phyloP scores from a whole-genome alignment of 2,329 filamentous ascomycete species.

The Phyllosticta ampelicida region DNA sequence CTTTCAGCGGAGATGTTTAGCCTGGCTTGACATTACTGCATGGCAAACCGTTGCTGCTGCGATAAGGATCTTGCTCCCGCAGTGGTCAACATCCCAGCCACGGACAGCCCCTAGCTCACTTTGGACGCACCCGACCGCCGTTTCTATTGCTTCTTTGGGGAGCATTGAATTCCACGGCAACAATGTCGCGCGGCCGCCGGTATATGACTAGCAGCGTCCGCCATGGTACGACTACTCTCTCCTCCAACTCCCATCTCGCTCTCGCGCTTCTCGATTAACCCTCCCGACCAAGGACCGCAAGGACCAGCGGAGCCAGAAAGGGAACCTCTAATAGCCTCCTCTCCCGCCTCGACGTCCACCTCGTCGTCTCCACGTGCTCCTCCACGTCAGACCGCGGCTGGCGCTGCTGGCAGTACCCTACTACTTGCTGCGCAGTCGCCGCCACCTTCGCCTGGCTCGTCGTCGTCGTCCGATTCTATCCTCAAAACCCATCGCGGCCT shows the following conservation, averaged over 20 bases:
- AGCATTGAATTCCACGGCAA: neutral
- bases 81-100: neutral
- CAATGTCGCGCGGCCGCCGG: neutral
- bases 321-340: constrained; percentile 1
- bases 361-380: neutral
- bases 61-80: neutral
- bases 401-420: neutral
- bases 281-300: neutral
- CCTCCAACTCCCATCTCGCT: neutral
- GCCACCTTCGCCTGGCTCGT: neutral
- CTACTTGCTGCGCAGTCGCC: neutral
- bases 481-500: neutral
- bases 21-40: neutral
- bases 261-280: neutral
- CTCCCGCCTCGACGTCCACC: neutral
- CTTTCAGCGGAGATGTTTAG: neutral
- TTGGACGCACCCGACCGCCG: neutral
- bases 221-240: neutral
- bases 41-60: neutral
- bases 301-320: neutral
- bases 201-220: neutral
- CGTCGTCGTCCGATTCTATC: constrained; percentile 1
- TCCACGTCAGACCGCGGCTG: constrained; percentile 5
- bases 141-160: neutral
- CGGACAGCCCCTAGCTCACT: neutral